Percentiles rank a stretch among this genome's conserved stretches.
Conservation (phyloP, 768 basidiomycete species). For the Pilatotrama ljubarskyi region DNA sequence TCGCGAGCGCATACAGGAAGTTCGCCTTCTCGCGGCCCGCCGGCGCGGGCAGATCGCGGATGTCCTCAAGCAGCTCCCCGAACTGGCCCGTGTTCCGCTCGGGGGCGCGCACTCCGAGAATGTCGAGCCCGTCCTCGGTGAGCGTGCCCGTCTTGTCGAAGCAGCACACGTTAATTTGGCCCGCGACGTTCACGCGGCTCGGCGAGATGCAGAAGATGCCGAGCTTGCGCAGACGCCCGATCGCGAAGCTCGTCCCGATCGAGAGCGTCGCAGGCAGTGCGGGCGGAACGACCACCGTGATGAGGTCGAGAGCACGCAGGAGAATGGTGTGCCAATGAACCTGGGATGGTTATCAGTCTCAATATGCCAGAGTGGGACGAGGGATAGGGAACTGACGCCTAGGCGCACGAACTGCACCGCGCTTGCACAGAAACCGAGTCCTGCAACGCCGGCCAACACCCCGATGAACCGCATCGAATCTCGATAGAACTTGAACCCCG, state of each 20-base stretch:
- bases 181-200: conserved; percentile 90
- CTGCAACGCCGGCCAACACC: conserved; percentile 89
- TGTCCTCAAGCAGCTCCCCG: conserved; percentile 85
- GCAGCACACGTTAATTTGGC: conserved; percentile 95
- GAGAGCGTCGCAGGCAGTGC: conserved; percentile 96
- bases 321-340: conserved; percentile 89
- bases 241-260: conserved; percentile 95
- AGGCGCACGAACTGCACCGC: conserved; percentile 90
- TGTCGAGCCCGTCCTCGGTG: conserved; percentile 97
- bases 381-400: conserved; percentile 50
- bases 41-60: conserved; percentile 83
- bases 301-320: conserved; percentile 88
- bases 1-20: conserved; percentile 90
- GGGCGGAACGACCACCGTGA: conserved; percentile 97
- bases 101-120: conserved; percentile 87
- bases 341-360: conserved; percentile 41
- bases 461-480: conserved; percentile 90
- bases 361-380: conserved; percentile 2
- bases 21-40: conserved; percentile 69
- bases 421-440: conserved; percentile 87
- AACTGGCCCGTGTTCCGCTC: conserved; percentile 78
- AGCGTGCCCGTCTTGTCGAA: conserved; percentile 99
- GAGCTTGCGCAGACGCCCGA: conserved; percentile 78
- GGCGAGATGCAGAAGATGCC: conserved; percentile 98
- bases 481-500: conserved; percentile 98